Percentiles rank a stretch among this genome's conserved stretches.
Conservation (phyloP, 768 basidiomycete species). For the Mycena capillaripes region DNA sequence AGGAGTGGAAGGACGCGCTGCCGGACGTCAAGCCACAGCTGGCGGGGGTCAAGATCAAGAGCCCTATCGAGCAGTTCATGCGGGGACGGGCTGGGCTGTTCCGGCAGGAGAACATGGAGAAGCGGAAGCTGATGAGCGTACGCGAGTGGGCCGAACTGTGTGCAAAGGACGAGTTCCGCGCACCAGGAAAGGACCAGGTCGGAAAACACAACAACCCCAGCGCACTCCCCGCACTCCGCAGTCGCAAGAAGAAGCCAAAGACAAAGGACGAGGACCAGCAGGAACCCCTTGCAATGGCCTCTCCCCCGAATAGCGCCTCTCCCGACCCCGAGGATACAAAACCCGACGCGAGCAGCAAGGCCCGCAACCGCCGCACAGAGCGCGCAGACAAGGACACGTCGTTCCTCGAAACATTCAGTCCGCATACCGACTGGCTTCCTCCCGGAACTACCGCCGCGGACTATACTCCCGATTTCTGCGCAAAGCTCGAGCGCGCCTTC, state of each 20-base stretch:
- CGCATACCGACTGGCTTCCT: constrained; percentile 85
- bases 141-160: constrained; percentile 91
- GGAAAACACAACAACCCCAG: constrained; percentile 61
- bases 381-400: constrained; percentile 58
- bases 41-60: constrained; percentile 80
- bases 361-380: constrained; percentile 57
- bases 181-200: constrained; percentile 80
- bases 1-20: constrained; percentile 87
- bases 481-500: constrained; percentile 87
- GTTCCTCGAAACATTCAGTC: constrained; percentile 83
- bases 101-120: constrained; percentile 92
- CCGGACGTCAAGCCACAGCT: constrained; percentile 83
- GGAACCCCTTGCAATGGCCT: constrained; percentile 38
- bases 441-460: constrained; percentile 77
- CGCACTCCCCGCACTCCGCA: constrained; percentile 42
- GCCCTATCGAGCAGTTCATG: constrained; percentile 96
- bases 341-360: constrained; percentile 29
- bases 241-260: constrained; percentile 59
- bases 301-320: constrained; percentile 59
- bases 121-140: constrained; percentile 84
- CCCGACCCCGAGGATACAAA: constrained; percentile 43
- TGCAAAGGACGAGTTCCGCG: constrained; percentile 75
- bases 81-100: constrained; percentile 89
- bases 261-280: constrained; percentile 40
- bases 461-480: constrained; percentile 91